Evolutionary conservation across 768 basidiomycete genomes (phyloP).

Genomic region (Panaeolus papilionaceus): DNA sequence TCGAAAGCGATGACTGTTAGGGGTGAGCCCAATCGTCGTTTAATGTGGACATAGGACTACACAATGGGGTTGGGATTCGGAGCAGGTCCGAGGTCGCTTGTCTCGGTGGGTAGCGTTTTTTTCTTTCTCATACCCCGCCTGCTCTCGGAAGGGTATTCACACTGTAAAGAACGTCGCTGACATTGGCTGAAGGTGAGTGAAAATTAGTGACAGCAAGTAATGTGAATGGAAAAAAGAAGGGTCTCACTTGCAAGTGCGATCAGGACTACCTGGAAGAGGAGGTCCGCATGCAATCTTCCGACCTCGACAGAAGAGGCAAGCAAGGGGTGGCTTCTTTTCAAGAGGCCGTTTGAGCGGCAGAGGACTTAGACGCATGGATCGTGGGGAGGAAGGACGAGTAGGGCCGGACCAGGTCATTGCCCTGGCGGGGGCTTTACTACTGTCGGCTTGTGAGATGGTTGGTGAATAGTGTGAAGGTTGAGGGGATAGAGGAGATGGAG

Average conservation of each 20-base stretch:
- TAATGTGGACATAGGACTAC: constrained; percentile 10
- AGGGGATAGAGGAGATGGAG: constrained; percentile 15
- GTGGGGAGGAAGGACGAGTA: constrained; percentile 14
- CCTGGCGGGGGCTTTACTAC: constrained; percentile 9
- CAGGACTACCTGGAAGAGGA: constrained; percentile 55
- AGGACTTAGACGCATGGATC: constrained; percentile 33
- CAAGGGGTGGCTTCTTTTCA: constrained; percentile 64
- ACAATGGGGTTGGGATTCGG: constrained; percentile 14
- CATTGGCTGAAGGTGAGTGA: constrained; percentile 61
- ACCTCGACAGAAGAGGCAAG: constrained; percentile 70
- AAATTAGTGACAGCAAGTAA: not conserved
- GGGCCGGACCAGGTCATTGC: constrained; percentile 12
- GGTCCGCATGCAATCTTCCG: constrained; percentile 76
- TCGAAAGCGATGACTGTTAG: constrained; percentile 13
- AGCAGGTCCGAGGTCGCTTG: constrained; percentile 14
- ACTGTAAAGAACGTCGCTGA: constrained; percentile 68
- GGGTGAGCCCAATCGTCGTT: constrained; percentile 3
- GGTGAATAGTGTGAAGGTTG: constrained; percentile 15
- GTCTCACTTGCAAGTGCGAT: constrained; percentile 72
- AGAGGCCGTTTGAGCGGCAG: constrained; percentile 37
- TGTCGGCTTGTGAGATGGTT: constrained; percentile 8
- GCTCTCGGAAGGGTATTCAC: constrained; percentile 75
- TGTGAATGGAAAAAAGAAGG: constrained; percentile 19
- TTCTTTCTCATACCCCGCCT: constrained; percentile 71
- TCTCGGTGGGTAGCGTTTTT: constrained; percentile 30